phyloP scores from a whole-genome alignment of 2,329 filamentous ascomycete genomes.

The Thyridium curvatum region DNA sequence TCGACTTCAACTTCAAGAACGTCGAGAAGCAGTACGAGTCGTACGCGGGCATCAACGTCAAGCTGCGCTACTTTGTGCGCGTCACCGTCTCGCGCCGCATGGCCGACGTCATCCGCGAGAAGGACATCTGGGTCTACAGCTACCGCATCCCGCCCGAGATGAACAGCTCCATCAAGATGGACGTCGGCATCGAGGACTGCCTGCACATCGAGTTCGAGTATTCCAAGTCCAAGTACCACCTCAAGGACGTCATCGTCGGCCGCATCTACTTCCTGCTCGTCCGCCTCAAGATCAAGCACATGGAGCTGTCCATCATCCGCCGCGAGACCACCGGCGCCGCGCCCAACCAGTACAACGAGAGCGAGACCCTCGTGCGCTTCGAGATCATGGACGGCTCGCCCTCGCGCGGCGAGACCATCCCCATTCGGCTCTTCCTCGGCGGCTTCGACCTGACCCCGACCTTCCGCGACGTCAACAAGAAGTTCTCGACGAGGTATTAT shows the following conservation, averaged over 20 bases:
- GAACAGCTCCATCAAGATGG: conserved; percentile 99
- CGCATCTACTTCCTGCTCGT: conserved; percentile 98
- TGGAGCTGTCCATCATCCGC: conserved; percentile 97
- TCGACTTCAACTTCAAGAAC: conserved; percentile 99
- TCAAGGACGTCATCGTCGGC: conserved; percentile 98
- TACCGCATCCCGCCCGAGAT: conserved; percentile 98
- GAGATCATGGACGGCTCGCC: conserved; percentile 99
- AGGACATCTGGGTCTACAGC: conserved; percentile 99
- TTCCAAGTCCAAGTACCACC: conserved; percentile 97
- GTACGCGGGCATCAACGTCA: conserved; percentile 99
- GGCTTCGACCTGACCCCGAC: conserved; percentile 97
- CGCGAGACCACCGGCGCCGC: conserved; percentile 93
- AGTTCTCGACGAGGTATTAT: conserved; percentile 97
- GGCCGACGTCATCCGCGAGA: conserved; percentile 96
- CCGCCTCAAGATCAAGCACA: conserved; percentile 98
- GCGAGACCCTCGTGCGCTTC: conserved; percentile 93
- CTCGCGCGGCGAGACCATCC: conserved; percentile 88
- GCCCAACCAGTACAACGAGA: conserved; percentile 99
- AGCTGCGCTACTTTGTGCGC: conserved; percentile 95
- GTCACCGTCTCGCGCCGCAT: conserved; percentile 95
- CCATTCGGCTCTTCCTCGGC: conserved; percentile 92
- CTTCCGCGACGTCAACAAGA: conserved; percentile 99
- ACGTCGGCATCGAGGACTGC: conserved; percentile 98
- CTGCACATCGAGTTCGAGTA: conserved; percentile 99
- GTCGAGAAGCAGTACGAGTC: conserved; percentile 99